phyloP scores from a whole-genome alignment of 2,329 filamentous ascomycete species.

The Alternaria sp. region DNA sequence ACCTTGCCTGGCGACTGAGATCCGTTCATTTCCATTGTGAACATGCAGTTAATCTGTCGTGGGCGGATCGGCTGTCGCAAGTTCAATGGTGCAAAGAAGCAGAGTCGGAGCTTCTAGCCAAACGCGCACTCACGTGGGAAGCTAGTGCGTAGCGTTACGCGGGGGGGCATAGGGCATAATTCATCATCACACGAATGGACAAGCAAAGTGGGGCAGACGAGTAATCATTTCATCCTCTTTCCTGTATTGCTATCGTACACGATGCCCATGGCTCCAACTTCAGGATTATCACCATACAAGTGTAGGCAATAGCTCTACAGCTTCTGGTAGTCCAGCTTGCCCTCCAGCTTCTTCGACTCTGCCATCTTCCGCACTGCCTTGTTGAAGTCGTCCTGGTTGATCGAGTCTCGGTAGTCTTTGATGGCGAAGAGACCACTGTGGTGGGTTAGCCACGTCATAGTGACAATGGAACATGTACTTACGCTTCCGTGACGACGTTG shows the following conservation, averaged over 20 bases:
- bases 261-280: constrained; percentile 21
- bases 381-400: constrained; percentile 99
- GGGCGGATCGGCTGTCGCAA: constrained; percentile 7
- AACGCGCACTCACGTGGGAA: not conserved
- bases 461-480: constrained; percentile 56
- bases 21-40: constrained; percentile 14
- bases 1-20: constrained; percentile 38
- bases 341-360: constrained; percentile 97
- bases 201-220: not conserved
- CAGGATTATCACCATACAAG: constrained; percentile 23
- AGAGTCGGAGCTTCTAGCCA: not conserved
- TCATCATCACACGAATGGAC: not conserved
- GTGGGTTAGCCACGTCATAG: constrained; percentile 35
- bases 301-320: constrained; percentile 63
- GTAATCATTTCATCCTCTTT: not conserved
- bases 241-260: constrained; percentile 16
- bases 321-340: constrained; percentile 98
- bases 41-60: constrained; percentile 2
- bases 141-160: no score
- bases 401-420: constrained; percentile 94
- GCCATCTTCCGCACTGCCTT: constrained; percentile 98
- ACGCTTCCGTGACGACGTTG: constrained; percentile 99
- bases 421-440: constrained; percentile 90
- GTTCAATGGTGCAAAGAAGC: not conserved
- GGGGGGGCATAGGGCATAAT: no score